Base-by-base conservation (phyloP, 345 rosid species). In the Hibiscus syriacus region DNA sequence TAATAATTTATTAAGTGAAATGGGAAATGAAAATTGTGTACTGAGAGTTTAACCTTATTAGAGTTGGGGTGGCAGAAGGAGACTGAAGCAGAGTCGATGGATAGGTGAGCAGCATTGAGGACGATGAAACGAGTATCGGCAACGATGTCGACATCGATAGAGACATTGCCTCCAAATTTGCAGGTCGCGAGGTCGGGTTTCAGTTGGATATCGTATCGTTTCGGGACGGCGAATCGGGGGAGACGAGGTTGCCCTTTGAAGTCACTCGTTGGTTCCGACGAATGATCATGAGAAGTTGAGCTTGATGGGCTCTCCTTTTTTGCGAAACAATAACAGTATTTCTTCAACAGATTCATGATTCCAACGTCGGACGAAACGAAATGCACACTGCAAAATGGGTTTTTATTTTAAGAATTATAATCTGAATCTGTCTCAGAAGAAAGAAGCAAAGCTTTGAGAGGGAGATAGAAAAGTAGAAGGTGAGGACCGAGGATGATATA, bases 241-340 rank as follows among this genome's bases (percentile, higher is more conserved):
- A 94, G 90, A 52, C 99, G 96, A 66, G 99, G 80, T 74, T 87
- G 90, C 3, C 91, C 86, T 72, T 80, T 81, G 81, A 94, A 94
- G 64, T 80, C 74, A 70, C 86, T 96, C 94, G 87, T 92, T 55
- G 50, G 41, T 23, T 26, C 11, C 4, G 29, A 8, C 13, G 5
- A 22, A 2, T 13, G 34, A 13, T 2, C 13, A 2, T 27, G 34
- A 27, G 34, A 14, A 29, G 17, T n/a, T 46, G 17, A 55, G 17
- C 20, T 27, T 6, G 61, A 22, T 10, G 19, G 1, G n/a, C 6
- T 17, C 0, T 16, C 20, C 6, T 10, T n/a, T 23, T 39, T 22
- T 1, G 20, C 0, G 34, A 62, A 62, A 41, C 66, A 62, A 5
- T 32, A 41, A 41, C 29, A 0, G 11, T 20, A 62, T 0, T 23